Evolutionary conservation across 2,329 filamentous ascomycete species (phyloP), one percentile per base, ranked within the genome.

Genomic region (Aspergillus novoparasiticus): DNA sequence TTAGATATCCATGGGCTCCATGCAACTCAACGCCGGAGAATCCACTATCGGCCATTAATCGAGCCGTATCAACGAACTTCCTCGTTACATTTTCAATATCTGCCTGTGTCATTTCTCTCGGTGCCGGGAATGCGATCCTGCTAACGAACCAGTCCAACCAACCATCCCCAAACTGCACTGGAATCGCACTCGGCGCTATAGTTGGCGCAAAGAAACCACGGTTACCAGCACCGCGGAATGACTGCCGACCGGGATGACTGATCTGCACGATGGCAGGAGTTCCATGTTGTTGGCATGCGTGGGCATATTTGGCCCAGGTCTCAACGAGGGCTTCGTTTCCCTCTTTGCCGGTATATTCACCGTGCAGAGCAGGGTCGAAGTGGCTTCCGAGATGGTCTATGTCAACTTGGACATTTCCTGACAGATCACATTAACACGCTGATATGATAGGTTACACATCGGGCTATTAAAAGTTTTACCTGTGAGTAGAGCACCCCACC

Each of bases 11-110:
- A 72, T 83, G 82, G 21, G 83, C 84, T 4, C 76, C 84, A 69
- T 87, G 85, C 21, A 87, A 64, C 66, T 87, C 78, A 10, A 85
- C 71, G 0, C 85, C 85, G n/a, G 81, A 79, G 62, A 86, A 86
- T 0, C 85, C 85, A 28, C 79, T 76, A 62, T 84, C 79, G 2
- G 77, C 76, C 61, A 80, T 78, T 4, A 88, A 69, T 6, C 80
- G 78, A 1, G 88, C 87, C 0, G 80, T 82, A 28, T 80, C 74
- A 0, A 83, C 83, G 64, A 89, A 90, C 51, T 83, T 80, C 8
- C 72, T 69, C 10, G 87, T 79, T 0, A 86, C 83, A 0, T 79
- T 75, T 21, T 83, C 76, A 50, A 90, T 87, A 45, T 90, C 87
- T 0, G 73, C 71, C 0, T 73, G 32, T 0, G 79, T 84, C 84